Evolutionary conservation across 805 yeast species (phyloP), one percentile per base, ranked within the genome.

Genomic region (Kazachstania martiniae): DNA sequence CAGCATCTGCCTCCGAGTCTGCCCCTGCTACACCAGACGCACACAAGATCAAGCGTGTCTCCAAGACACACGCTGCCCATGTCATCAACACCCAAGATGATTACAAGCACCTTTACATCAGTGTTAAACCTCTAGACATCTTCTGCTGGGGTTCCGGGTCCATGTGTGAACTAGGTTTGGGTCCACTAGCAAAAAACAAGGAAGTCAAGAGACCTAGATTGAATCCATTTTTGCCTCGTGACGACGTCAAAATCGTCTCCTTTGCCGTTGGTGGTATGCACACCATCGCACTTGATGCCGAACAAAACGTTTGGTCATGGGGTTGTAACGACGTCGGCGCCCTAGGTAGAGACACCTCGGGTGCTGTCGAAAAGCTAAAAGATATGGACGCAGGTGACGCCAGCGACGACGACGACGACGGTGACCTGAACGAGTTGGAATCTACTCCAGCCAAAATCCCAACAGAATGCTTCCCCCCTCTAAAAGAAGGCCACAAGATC

Each of bases 241-340:
- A 78, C 18, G 70, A 70, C 3, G 72, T 68, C 8, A 78, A 80
- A 2, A 74, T 91, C 34, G 91, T 86, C 18, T 89, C 84, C 41
- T 66, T 91, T 48, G 85, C 94, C 1, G 94, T 75, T 17, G 99
- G 99, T 31, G 99, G 98, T 32, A 89, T 91, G 80, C 99, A 91
- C 52, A 73, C 81, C 1, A 53, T 91, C 28, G 96, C 89, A 0
- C 59, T 89, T 32, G 96, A 86, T 51, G 56, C 71, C 25, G 62
- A 73, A 12, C 85, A 85, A 43, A 66, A 71, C 37, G 58, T 91
- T n/a, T 91, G 96, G 95, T 81, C 95, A 3, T 91, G 99, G 99
- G 99, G 99, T 37, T 81, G 83, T 28, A 91, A 91, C 46, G 99
- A 91, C 49, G 77, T 86, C 39, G 85, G 80, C 23, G 96, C 83